These are phyloP conservation scores for Calocybe gangraenosa DNA, from an alignment of 768 basidiomycete species.

Conservation along the genomic window DNA sequence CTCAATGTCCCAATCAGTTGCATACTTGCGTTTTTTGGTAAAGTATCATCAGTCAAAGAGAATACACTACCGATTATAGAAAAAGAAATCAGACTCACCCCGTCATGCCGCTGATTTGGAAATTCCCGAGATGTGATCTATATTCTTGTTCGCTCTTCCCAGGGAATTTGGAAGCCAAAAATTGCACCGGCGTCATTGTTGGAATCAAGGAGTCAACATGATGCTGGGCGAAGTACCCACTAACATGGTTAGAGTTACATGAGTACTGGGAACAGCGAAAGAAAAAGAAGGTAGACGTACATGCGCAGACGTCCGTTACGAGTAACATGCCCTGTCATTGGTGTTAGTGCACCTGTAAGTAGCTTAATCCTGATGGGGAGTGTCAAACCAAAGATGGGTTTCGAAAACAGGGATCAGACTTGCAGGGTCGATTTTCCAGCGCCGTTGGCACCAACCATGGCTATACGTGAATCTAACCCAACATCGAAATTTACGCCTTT, in stretches of 20 bases:
- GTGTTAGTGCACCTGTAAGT: constrained; percentile 77
- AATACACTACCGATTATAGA: too few species aligned
- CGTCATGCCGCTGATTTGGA: constrained; percentile 96
- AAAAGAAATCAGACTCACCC: constrained; percentile 42
- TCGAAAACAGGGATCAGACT: constrained; percentile 17
- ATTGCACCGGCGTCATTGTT: constrained; percentile 87
- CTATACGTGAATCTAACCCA: constrained; percentile 90
- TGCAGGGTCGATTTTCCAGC: constrained; percentile 95
- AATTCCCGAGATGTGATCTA: constrained; percentile 89
- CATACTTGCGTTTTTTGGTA: constrained; percentile 37
- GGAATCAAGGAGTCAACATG: constrained; percentile 91
- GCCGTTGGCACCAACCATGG: constrained; percentile 93
- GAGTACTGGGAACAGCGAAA: neutral
- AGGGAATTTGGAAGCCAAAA: constrained; percentile 88
- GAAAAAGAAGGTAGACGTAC: constrained; percentile 38
- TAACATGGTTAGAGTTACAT: constrained; percentile 24
- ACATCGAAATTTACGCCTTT: constrained; percentile 85
- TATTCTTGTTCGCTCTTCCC: constrained; percentile 97
- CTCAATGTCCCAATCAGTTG: constrained; percentile 89
- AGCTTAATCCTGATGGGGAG: constrained; percentile 72
- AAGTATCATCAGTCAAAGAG: neutral
- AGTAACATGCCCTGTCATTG: constrained; percentile 73
- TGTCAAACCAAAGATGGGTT: neutral
- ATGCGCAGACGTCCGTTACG: constrained; percentile 90
- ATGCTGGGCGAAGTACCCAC: constrained; percentile 92